phyloP scores from a whole-genome alignment of 169 alveolate genomes.

The Plasmodium cynomolgi region DNA sequence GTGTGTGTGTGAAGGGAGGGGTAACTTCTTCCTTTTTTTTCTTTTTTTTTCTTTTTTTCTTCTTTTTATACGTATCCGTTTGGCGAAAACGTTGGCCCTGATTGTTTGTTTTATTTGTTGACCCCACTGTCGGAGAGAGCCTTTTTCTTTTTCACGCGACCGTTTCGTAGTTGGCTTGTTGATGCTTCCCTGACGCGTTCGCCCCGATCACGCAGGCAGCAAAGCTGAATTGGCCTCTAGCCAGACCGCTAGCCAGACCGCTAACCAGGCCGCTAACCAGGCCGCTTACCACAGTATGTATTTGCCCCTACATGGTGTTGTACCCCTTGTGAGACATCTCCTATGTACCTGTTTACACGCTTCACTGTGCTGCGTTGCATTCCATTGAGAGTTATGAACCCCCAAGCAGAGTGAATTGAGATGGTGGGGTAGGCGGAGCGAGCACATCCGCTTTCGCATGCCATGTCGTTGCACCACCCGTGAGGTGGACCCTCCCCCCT shows the following conservation, averaged over 20 bases:
- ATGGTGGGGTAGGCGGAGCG: background rate
- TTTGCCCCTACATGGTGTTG: background rate
- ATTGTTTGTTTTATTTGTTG: constrained; percentile 27
- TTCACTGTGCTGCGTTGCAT: background rate
- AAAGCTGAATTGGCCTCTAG: background rate
- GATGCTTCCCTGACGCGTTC: background rate
- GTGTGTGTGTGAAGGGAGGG: background rate
- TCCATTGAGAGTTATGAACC: background rate
- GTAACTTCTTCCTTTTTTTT: background rate
- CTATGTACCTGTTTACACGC: background rate
- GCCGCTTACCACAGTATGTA: background rate
- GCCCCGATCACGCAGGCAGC: background rate
- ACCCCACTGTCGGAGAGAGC: background rate
- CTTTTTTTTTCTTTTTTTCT: background rate
- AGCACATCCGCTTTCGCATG: background rate
- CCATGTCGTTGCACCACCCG: background rate
- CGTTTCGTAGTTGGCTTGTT: background rate
- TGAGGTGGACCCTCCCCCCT: background rate
- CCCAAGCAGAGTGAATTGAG: background rate
- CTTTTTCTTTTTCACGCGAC: background rate
- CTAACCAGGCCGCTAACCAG: background rate
- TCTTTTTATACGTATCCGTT: background rate
- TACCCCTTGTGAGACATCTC: background rate
- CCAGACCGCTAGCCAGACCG: background rate
- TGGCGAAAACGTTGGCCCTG: background rate